Percentiles rank a stretch among this genome's conserved stretches.
Conservation (phyloP, 352 stramenopile genomes). For the Pythium myriotylum region DNA sequence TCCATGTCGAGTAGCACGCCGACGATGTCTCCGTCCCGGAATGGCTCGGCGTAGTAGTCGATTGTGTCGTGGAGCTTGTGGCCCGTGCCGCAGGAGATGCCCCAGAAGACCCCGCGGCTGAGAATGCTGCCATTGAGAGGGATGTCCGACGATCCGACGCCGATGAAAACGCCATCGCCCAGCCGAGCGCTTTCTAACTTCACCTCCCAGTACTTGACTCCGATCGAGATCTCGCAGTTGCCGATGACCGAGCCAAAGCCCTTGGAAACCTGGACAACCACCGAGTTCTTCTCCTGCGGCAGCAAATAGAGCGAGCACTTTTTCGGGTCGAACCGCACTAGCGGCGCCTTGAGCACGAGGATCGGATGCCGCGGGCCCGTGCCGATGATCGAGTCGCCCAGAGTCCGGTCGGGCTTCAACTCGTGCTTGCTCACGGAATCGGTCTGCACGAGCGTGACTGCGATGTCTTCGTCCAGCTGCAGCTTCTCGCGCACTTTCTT, state of each 20-base stretch:
- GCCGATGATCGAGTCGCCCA: constrained; percentile 72
- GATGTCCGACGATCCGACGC: constrained; percentile 55
- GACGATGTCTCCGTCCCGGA: constrained; percentile 73
- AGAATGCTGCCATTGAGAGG: constrained; percentile 62
- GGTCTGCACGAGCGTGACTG: constrained; percentile 71
- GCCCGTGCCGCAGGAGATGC: constrained; percentile 68
- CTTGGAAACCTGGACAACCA: constrained; percentile 59
- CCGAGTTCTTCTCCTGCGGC: constrained; percentile 55
- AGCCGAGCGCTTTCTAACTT: constrained; percentile 48
- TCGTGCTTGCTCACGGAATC: constrained; percentile 77
- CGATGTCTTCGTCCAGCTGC: constrained; percentile 50
- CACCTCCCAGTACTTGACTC: constrained; percentile 87
- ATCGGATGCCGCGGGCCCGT: constrained; percentile 65
- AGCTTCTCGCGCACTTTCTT: constrained; percentile 56
- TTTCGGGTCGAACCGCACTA: constrained; percentile 63
- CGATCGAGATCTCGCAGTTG: constrained; percentile 54
- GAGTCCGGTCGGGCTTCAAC: constrained; percentile 50
- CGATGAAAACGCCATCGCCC: constrained; percentile 76
- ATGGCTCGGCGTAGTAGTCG: constrained; percentile 75
- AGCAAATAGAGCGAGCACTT: constrained; percentile 62
- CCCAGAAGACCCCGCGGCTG: constrained; percentile 71
- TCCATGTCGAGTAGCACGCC: constrained; percentile 80
- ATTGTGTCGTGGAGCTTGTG: constrained; percentile 80
- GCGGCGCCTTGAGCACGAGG: constrained; percentile 66
- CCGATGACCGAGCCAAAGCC: constrained; percentile 67